These are phyloP conservation scores for Hymenoscyphus albidus DNA, from an alignment of 2,329 filamentous ascomycete species.

Conservation along the genomic window DNA sequence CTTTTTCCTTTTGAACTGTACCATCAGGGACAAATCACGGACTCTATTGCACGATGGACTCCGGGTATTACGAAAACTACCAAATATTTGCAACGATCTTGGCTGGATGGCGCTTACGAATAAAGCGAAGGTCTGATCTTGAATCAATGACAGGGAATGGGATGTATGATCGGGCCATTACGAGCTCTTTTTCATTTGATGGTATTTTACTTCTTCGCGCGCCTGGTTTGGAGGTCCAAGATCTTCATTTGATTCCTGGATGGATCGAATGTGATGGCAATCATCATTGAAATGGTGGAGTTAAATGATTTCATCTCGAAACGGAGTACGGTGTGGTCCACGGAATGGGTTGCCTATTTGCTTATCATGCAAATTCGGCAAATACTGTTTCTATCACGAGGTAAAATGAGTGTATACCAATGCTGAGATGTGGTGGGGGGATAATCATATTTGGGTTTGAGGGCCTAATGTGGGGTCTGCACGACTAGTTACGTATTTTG, in stretches of 20 bases:
- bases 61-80: conserved; percentile 22
- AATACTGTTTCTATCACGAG: background rate
- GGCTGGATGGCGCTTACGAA: conserved; percentile 20
- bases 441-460: conserved; percentile 1
- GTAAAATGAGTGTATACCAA: conserved; percentile 2
- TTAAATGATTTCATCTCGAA: background rate
- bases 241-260: background rate
- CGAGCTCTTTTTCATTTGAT: no score
- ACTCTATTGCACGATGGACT: conserved; percentile 16
- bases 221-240: background rate
- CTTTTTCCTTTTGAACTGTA: conserved; percentile 25
- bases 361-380: background rate
- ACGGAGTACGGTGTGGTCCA: background rate
- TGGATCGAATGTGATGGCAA: background rate
- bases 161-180: background rate
- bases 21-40: conserved; percentile 26
- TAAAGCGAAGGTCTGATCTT: conserved; percentile 16
- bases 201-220: background rate
- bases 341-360: background rate
- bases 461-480: background rate
- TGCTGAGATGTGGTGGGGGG: background rate
- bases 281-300: background rate
- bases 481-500: background rate
- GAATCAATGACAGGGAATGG: conserved; percentile 1
- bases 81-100: conserved; percentile 15